Evolutionary conservation across 345 rosid genomes (phyloP).

Genomic region (Salix viminalis): DNA sequence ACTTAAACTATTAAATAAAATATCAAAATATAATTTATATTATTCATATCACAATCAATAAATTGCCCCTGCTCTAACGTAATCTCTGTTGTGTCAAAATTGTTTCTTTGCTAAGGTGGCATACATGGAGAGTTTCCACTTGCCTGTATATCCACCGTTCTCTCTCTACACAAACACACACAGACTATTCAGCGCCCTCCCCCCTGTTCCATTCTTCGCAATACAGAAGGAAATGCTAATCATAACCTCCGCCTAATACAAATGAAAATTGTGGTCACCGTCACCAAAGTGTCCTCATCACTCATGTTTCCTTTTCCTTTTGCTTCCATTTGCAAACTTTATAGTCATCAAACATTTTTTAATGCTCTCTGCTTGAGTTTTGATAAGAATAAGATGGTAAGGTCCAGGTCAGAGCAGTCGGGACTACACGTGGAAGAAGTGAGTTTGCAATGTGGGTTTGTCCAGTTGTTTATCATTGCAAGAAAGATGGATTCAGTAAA

Average conservation of each 20-base stretch:
- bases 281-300: conserved; percentile 15
- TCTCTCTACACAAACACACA: too few species aligned
- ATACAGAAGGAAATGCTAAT: conserved; percentile 26
- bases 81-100: too few species aligned
- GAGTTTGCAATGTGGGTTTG: background rate
- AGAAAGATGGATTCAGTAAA: background rate
- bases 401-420: background rate
- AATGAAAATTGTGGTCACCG: conserved; percentile 10
- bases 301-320: background rate
- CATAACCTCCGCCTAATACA: conserved; percentile 20
- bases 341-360: background rate
- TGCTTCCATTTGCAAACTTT: background rate
- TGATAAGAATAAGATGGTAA: background rate
- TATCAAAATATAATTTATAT: too few species aligned
- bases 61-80: too few species aligned
- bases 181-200: background rate
- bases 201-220: conserved; percentile 3
- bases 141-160: background rate
- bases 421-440: background rate
- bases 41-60: background rate
- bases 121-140: background rate
- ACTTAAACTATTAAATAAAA: too few species aligned
- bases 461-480: conserved; percentile 8
- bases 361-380: background rate
- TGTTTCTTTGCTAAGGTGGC: conserved; percentile 6